These are phyloP conservation scores for Trametes coccinea DNA, from an alignment of 768 basidiomycete genomes.

Conservation along the genomic window DNA sequence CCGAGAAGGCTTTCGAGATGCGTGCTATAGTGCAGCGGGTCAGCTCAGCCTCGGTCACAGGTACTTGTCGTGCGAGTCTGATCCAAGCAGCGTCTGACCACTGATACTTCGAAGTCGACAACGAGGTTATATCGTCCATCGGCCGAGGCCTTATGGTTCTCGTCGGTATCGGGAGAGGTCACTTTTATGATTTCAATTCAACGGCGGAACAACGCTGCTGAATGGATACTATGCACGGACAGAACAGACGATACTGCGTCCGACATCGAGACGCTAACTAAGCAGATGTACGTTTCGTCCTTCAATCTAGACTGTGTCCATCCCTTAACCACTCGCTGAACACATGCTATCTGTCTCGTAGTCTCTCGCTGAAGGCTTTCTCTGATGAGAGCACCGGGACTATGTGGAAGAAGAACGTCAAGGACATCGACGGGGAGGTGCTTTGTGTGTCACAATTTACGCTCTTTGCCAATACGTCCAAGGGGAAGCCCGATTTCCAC, in stretches of 20 bases:
- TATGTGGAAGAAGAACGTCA: constrained; percentile 88
- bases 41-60: constrained; percentile 79
- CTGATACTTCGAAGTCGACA: constrained; percentile 57
- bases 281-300: constrained; percentile 68
- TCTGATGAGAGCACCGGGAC: constrained; percentile 51
- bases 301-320: background rate
- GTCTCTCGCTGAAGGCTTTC: constrained; percentile 75
- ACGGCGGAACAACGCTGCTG: constrained; percentile 17
- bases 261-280: constrained; percentile 72
- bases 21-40: constrained; percentile 87
- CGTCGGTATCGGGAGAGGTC: constrained; percentile 84
- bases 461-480: constrained; percentile 80
- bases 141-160: constrained; percentile 86
- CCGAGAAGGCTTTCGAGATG: constrained; percentile 44
- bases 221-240: constrained; percentile 15
- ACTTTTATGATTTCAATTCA: constrained; percentile 3
- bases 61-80: constrained; percentile 37
- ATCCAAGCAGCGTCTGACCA: background rate
- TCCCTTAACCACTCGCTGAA: background rate
- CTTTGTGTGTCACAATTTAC: constrained; percentile 97
- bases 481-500: constrained; percentile 94
- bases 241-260: constrained; percentile 75
- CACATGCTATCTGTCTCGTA: constrained; percentile 30
- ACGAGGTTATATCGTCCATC: constrained; percentile 77
- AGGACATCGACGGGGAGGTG: constrained; percentile 86